Base-by-base conservation (phyloP, 257 asterid species). In the Eustoma russellianum region DNA sequence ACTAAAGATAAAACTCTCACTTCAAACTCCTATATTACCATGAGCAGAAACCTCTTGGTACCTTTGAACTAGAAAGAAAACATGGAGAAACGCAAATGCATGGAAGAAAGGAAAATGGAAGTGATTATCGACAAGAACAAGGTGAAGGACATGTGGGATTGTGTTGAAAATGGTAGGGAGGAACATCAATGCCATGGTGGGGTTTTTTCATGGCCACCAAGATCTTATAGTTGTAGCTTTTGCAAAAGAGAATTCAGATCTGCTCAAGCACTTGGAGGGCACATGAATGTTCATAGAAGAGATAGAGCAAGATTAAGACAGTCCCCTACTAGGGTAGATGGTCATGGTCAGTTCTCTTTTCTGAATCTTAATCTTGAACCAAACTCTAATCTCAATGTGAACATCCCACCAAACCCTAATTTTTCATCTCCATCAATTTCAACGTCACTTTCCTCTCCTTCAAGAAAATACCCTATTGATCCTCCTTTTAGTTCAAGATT, bases 191-290 rank as follows among this genome's bases (percentile, higher is more conserved):
- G 77, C 46, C 66, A 72, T 17, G 69, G 68, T 2, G 83, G 76
- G 38, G 84, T 84, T 14, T 87, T 76, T 58, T 58, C 86, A 52
- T 91, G 98, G 98, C 96, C 96, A 6, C 96, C 96, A 38, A 79
- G 95, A 57, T 71, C 83, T 6, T 91, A 91, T 59, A 56, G 84
- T 0, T 91, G 98, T 67, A 87, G 81, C 62, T 91, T 87, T 56
- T 91, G 98, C 76, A 84, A 78, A 33, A 80, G 97, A 54, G 94
- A 87, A 41, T 91, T 91, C 65, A 83, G 86, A 64, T 87, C 96
- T 53, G 98, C 98, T 46, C 98, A 87, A 61, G 96, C 95, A 7
- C 91, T 91, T 18, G 98, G 98, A 13, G 98, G 98, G 41, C 98
- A 91, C 69, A 91, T 91, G 98, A 91, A 91, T 66, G 95, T 91